phyloP scores from a whole-genome alignment of 2,329 filamentous ascomycete species.

The Lasiodiplodia hormozganensis region DNA sequence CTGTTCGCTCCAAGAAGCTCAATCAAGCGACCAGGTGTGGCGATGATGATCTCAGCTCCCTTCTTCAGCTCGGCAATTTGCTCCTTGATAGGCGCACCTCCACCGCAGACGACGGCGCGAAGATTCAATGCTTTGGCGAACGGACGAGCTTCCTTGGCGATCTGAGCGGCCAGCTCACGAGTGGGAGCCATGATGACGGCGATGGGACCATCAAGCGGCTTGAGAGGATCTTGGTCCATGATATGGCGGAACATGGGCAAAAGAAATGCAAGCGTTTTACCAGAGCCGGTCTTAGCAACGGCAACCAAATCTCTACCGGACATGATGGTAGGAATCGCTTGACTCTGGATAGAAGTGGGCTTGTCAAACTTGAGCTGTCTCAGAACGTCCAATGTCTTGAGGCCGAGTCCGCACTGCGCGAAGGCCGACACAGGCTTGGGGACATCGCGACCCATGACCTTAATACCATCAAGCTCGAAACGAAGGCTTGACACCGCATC shows the following conservation, averaged over 20 bases:
- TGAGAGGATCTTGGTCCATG: conserved; percentile 85
- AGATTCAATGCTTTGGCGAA: conserved; percentile 88
- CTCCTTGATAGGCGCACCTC: conserved; percentile 93
- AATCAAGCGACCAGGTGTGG: conserved; percentile 90
- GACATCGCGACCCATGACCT: conserved; percentile 76
- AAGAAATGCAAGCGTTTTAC: conserved; percentile 94
- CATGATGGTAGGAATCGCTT: conserved; percentile 94
- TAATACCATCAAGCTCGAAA: conserved; percentile 92
- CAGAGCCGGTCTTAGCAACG: conserved; percentile 96
- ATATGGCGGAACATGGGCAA: conserved; percentile 98
- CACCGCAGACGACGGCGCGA: conserved; percentile 89
- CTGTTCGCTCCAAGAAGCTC: conserved; percentile 92
- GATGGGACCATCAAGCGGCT: conserved; percentile 85
- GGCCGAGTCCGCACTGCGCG: conserved; percentile 91
- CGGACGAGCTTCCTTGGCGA: conserved; percentile 92
- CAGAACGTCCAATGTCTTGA: conserved; percentile 86
- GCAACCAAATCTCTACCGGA: conserved; percentile 94
- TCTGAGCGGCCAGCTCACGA: conserved; percentile 90
- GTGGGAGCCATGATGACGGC: conserved; percentile 92
- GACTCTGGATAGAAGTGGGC: conserved; percentile 92
- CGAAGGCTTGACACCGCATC: conserved; percentile 83
- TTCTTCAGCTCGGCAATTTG: conserved; percentile 97
- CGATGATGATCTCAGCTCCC: conserved; percentile 93
- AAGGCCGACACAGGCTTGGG: conserved; percentile 96
- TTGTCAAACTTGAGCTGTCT: conserved; percentile 81